Conservation (phyloP, 139 green algal species). For the Picochlorum sp. region DNA sequence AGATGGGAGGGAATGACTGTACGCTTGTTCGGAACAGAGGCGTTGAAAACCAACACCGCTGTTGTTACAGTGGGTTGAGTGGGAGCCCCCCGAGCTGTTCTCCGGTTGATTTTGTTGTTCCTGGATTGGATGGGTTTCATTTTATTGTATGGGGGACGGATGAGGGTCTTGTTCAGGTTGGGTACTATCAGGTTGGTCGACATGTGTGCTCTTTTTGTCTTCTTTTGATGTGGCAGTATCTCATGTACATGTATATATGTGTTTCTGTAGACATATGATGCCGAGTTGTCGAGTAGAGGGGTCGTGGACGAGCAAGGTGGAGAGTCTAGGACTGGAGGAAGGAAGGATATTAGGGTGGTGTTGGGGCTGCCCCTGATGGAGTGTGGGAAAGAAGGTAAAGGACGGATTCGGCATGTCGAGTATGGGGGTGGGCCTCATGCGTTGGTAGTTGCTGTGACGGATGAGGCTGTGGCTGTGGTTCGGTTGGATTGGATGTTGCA, state of each 20-base stretch:
- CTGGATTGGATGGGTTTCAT: conserved; percentile 11
- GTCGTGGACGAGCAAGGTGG: too few relatives aligned
- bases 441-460: conserved; percentile 17
- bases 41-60: conserved; percentile 2
- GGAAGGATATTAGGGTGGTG: background rate
- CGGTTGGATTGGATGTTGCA: conserved; percentile 12
- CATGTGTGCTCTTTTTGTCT: background rate
- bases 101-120: conserved; percentile 18
- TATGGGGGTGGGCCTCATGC: conserved; percentile 24
- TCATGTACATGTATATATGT: background rate
- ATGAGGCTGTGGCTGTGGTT: conserved; percentile 7
- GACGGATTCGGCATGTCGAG: conserved; percentile 4
- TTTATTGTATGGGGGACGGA: conserved; percentile 19
- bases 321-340: background rate
- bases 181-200: conserved; percentile 6
- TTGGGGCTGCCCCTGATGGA: conserved; percentile 3
- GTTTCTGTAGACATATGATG: background rate
- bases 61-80: background rate
- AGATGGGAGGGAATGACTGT: too few relatives aligned
- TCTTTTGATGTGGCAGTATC: background rate
- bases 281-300: background rate
- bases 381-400: background rate
- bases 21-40: too few relatives aligned
- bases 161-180: conserved; percentile 9
- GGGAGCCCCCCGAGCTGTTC: background rate